Conservation (phyloP, 139 green algal species). For the Ulvella scutata region DNA sequence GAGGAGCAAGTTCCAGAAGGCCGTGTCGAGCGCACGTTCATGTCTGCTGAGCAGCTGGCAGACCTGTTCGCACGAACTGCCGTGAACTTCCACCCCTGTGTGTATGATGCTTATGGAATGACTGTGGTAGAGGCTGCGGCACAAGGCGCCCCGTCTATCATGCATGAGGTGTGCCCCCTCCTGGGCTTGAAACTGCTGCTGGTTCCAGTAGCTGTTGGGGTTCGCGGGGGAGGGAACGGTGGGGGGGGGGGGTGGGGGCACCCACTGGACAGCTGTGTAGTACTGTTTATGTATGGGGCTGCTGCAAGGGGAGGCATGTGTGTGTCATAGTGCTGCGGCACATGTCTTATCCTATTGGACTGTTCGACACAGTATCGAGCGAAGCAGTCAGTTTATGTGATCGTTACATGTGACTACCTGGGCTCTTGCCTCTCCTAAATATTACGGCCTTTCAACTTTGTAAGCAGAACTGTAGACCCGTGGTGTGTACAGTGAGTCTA, state of each 20-base stretch:
- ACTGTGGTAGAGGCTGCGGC: conserved; percentile 75
- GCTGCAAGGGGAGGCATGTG: not conserved
- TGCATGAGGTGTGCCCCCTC: not conserved
- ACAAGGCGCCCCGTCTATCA: conserved; percentile 20
- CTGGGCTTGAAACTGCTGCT: not conserved
- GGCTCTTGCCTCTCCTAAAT: no score
- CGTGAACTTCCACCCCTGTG: conserved; percentile 71
- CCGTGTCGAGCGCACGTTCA: conserved; percentile 46
- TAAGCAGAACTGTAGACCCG: no score
- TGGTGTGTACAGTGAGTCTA: no score
- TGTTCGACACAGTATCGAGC: no score
- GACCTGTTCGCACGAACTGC: conserved; percentile 32
- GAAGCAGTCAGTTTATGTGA: no score
- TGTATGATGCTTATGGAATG: conserved; percentile 69
- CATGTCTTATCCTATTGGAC: not conserved
- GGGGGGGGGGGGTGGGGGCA: not conserved
- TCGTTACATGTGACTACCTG: no score
- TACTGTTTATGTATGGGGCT: not conserved
- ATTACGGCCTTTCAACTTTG: no score
- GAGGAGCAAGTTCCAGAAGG: conserved; percentile 12
- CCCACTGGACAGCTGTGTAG: not conserved
- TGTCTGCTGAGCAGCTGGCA: conserved; percentile 38
- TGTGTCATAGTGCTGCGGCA: not conserved
- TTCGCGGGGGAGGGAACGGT: not conserved
- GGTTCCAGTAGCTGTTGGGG: not conserved